Evolutionary conservation across 1,284 basidiomycete genomes (phyloP).

Genomic region (Hypsizygus ulmarius): DNA sequence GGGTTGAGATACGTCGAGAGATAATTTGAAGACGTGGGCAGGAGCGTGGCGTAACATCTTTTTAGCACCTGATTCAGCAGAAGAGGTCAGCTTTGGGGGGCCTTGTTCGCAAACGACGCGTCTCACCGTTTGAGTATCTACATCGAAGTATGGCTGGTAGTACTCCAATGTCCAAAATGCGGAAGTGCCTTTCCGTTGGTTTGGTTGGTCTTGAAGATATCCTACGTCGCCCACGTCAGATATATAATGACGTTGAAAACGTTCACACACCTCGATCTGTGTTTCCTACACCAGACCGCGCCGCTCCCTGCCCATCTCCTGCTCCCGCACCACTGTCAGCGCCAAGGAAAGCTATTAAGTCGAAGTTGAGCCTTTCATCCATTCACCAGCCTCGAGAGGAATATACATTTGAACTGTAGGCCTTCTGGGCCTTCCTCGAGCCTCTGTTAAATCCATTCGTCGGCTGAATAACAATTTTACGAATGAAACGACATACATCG

Average conservation of each 20-base stretch:
- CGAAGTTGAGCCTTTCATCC: slow-evolving; percentile 1
- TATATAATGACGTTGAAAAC: neutral
- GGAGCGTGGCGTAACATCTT: slow-evolving; percentile 71
- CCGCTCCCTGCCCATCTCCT: slow-evolving; percentile 21
- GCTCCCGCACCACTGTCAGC: slow-evolving; percentile 30
- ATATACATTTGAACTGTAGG: slow-evolving; percentile 61
- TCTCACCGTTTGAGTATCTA: slow-evolving; percentile 70
- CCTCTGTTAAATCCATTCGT: slow-evolving; percentile 30
- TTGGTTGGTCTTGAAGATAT: slow-evolving; percentile 50
- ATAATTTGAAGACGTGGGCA: slow-evolving; percentile 59
- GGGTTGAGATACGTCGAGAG: slow-evolving; percentile 63
- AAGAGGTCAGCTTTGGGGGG: slow-evolving; percentile 2
- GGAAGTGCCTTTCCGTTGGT: slow-evolving; percentile 37
- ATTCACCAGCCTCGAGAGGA: neutral
- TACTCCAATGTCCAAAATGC: slow-evolving; percentile 78
- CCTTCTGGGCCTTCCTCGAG: slow-evolving; percentile 63
- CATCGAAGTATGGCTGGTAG: slow-evolving; percentile 78
- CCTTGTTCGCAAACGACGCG: neutral
- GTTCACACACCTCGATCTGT: slow-evolving; percentile 46
- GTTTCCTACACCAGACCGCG: slow-evolving; percentile 42
- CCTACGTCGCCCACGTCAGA: slow-evolving; percentile 33
- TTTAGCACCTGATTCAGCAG: slow-evolving; percentile 51
- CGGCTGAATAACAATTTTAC: neutral
- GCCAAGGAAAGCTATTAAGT: slow-evolving; percentile 49
- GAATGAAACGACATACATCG: slow-evolving; percentile 36